Evolutionary conservation across 371 early-diverging fungal species (phyloP).

Genomic region (Lichtheimia ornata): DNA sequence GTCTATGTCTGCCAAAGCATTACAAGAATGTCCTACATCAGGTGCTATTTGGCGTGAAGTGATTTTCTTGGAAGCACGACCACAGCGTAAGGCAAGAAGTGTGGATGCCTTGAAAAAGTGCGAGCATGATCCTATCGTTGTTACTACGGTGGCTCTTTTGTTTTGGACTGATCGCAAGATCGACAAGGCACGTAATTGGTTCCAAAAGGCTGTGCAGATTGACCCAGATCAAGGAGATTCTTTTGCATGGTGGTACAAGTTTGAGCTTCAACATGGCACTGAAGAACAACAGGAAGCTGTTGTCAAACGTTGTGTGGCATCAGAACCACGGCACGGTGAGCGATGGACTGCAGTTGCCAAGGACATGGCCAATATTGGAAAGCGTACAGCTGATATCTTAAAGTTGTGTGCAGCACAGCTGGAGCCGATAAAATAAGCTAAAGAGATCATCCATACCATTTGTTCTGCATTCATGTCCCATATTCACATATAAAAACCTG

Average conservation of each 20-base stretch:
- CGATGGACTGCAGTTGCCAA: constrained; percentile 84
- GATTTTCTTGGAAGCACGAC: constrained; percentile 85
- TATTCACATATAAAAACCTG: too few relatives aligned
- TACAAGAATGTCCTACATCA: constrained; percentile 90
- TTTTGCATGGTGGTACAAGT: constrained; percentile 95
- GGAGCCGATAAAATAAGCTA: constrained; percentile 10
- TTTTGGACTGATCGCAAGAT: constrained; percentile 93
- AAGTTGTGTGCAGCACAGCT: constrained; percentile 56
- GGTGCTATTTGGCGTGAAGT: constrained; percentile 90
- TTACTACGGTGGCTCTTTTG: constrained; percentile 83
- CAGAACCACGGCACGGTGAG: constrained; percentile 92
- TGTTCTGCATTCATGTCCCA: too few relatives aligned
- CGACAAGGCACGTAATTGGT: constrained; percentile 94
- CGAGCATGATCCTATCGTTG: constrained; percentile 82
- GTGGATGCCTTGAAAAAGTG: constrained; percentile 92
- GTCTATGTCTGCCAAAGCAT: constrained; percentile 81
- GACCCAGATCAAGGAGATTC: constrained; percentile 92
- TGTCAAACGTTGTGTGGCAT: constrained; percentile 69
- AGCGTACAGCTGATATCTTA: constrained; percentile 67
- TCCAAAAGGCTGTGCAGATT: constrained; percentile 78
- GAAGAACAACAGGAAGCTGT: constrained; percentile 60
- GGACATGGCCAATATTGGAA: constrained; percentile 70
- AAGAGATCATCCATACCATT: neutral
- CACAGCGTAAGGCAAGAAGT: constrained; percentile 85
- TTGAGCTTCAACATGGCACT: constrained; percentile 82